A percentile compares a stretch with the other conserved stretches of the same genome.
Evolutionary conservation across 345 rosid species (phyloP).

Genomic region (rapeseed (Brassica napus)): Da-Ae NC_063436.1:7628001-7628500

Average conservation of each 20-base stretch:
- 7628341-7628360: neutral
- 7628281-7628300: slow-evolving; percentile 74
- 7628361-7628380: slow-evolving; percentile 67
- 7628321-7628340: slow-evolving; percentile 62
- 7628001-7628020: neutral
- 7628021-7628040: slow-evolving; percentile 18
- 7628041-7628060: slow-evolving; percentile 51
- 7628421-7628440: slow-evolving; percentile 81
- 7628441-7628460: slow-evolving; percentile 62
- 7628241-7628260: slow-evolving; percentile 66
- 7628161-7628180: slow-evolving; percentile 59
- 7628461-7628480: slow-evolving; percentile 56
- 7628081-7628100: slow-evolving; percentile 66
- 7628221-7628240: slow-evolving; percentile 81
- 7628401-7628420: slow-evolving; percentile 92
- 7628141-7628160: slow-evolving; percentile 82
- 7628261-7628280: slow-evolving; percentile 75
- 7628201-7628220: slow-evolving; percentile 72
- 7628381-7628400: slow-evolving; percentile 77
- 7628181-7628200: slow-evolving; percentile 75
- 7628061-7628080: slow-evolving; percentile 73
- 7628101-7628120: slow-evolving; percentile 63
- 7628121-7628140: slow-evolving; percentile 78
- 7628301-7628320: slow-evolving; percentile 89
- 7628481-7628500: slow-evolving; percentile 79